These are phyloP conservation scores for Marchantia polymorpha DNA, from an alignment of 225 moss, liverwort and hornwort species.

Conservation along the genomic window DNA sequence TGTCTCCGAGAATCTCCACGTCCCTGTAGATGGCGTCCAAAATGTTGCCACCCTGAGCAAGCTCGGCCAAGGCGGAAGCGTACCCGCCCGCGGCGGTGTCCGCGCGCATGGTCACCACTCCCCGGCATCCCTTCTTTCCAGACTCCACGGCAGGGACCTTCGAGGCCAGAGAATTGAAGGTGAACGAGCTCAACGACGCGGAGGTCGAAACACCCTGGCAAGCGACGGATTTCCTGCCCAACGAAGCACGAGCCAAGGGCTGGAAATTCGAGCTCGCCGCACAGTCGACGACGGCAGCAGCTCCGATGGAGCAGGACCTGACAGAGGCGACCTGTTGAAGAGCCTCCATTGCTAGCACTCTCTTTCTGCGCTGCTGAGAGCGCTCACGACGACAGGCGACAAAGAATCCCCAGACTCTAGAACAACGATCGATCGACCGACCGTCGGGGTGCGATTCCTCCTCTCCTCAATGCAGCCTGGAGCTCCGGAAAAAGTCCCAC, in stretches of 20 bases:
- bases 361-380: background rate
- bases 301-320: conserved; percentile 24
- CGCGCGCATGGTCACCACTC: conserved; percentile 63
- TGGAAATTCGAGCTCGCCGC: conserved; percentile 11
- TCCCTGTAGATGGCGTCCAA: conserved; percentile 77
- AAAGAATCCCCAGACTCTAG: background rate
- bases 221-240: conserved; percentile 30
- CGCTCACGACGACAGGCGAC: background rate
- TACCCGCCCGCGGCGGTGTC: conserved; percentile 71
- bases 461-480: background rate
- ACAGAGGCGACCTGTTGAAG: conserved; percentile 30
- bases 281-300: conserved; percentile 17
- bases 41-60: conserved; percentile 49
- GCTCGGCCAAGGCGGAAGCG: conserved; percentile 73
- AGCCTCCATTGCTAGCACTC: conserved; percentile 33
- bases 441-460: background rate
- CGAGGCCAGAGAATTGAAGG: conserved; percentile 36
- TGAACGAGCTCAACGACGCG: conserved; percentile 36
- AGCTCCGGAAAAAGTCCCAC: background rate
- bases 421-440: conserved; percentile 1
- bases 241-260: conserved; percentile 27
- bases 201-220: conserved; percentile 34
- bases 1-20: conserved; percentile 57
- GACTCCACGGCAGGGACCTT: conserved; percentile 29
- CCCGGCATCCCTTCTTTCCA: conserved; percentile 39